Evolutionary conservation across 352 stramenopile species (phyloP).

Genomic region (Phytophthora syringae): DNA sequence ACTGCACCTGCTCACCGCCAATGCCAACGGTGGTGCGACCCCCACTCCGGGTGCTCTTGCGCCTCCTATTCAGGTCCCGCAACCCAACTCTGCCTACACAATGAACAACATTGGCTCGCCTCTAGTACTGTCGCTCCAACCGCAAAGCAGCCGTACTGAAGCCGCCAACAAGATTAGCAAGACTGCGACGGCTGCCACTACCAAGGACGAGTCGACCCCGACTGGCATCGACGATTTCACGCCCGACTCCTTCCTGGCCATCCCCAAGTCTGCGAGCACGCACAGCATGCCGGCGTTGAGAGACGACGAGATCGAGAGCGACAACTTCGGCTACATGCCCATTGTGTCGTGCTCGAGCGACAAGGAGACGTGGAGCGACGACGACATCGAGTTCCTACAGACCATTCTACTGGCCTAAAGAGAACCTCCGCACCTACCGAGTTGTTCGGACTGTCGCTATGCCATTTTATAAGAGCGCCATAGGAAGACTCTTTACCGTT

Average conservation of each 20-base stretch:
- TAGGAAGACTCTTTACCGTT: constrained; percentile 33
- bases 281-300: constrained; percentile 15
- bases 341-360: constrained; percentile 54
- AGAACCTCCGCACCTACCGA: constrained; percentile 11
- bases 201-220: constrained; percentile 42
- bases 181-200: background rate
- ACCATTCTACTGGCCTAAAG: constrained; percentile 70
- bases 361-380: constrained; percentile 77
- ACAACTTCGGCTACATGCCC: constrained; percentile 49
- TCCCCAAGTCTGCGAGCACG: constrained; percentile 26
- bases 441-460: constrained; percentile 40
- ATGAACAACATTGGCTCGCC: constrained; percentile 18
- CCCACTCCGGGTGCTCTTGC: constrained; percentile 27
- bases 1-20: constrained; percentile 31
- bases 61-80: constrained; percentile 53
- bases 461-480: constrained; percentile 42
- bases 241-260: constrained; percentile 54
- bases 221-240: constrained; percentile 74
- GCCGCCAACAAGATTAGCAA: background rate
- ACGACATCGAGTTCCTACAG: constrained; percentile 85
- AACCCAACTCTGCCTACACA: constrained; percentile 14
- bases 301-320: constrained; percentile 33
- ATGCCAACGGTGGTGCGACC: background rate
- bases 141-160: background rate
- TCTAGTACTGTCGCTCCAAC: constrained; percentile 28